phyloP scores from a whole-genome alignment of 352 stramenopile species.

The Globisporangium lucens region DNA sequence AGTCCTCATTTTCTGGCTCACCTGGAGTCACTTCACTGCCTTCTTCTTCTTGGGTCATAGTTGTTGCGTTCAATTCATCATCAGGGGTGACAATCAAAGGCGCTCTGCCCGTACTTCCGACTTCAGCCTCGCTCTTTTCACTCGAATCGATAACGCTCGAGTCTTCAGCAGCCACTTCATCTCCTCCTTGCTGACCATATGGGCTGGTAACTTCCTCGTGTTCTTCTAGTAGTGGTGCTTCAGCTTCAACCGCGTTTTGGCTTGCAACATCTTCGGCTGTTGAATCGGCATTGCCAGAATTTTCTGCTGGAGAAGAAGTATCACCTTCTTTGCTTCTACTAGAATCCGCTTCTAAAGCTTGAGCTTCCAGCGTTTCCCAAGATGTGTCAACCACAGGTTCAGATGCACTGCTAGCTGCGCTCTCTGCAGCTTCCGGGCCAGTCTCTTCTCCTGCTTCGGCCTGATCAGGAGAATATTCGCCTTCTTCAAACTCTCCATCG shows the following conservation, averaged over 20 bases:
- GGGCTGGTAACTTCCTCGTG: background rate
- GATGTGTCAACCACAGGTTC: background rate
- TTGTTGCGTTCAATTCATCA: background rate
- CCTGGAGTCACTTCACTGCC: background rate
- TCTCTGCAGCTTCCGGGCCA: background rate
- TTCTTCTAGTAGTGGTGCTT: background rate
- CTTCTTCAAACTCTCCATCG: constrained; percentile 4
- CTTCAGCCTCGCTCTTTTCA: background rate
- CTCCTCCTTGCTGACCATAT: background rate
- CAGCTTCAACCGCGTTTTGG: background rate
- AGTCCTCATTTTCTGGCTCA: background rate
- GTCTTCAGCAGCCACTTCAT: background rate
- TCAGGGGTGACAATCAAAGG: background rate
- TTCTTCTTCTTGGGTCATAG: background rate
- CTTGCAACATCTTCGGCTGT: background rate
- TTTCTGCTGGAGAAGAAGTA: background rate
- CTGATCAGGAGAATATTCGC: background rate
- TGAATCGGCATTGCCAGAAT: background rate
- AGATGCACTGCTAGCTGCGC: background rate
- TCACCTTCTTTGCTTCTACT: background rate
- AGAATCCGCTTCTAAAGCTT: background rate
- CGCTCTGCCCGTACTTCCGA: background rate
- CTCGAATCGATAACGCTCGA: background rate
- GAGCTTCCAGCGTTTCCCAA: background rate
- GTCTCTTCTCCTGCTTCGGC: no score